phyloP scores from a whole-genome alignment of 2,329 filamentous ascomycete species.

The Stemphylium beticola region DNA sequence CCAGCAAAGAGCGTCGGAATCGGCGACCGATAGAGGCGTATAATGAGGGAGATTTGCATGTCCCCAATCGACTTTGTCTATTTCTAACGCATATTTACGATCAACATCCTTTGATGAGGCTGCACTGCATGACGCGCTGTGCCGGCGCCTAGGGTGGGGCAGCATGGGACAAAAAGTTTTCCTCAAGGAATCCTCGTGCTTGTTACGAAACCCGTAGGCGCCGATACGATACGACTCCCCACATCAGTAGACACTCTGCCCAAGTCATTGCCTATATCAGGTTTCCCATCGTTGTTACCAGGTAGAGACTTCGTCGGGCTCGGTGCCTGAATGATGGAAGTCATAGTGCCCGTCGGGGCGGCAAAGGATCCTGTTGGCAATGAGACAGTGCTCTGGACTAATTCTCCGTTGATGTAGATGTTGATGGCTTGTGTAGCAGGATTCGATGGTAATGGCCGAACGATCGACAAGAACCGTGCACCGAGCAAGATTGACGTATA shows the following conservation, averaged over 20 bases:
- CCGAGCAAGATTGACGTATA: slow-evolving; percentile 30
- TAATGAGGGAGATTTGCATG: not conserved
- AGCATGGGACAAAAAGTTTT: not conserved
- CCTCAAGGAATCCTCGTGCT: not conserved
- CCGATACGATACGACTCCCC: not conserved
- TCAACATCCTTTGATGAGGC: slow-evolving; percentile 7
- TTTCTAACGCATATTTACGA: not conserved
- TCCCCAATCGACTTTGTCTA: not conserved
- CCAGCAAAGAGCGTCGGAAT: not conserved
- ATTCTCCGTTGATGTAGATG: slow-evolving; percentile 23
- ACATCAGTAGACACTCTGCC: not conserved
- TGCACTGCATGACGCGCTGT: slow-evolving; percentile 15
- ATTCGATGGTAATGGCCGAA: slow-evolving; percentile 13
- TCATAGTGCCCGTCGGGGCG: not conserved
- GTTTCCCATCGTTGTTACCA: not conserved
- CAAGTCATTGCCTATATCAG: slow-evolving; percentile 5
- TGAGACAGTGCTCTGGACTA: not conserved
- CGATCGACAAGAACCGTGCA: slow-evolving; percentile 20
- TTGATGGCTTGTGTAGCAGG: slow-evolving; percentile 21
- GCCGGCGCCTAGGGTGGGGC: slow-evolving; percentile 11
- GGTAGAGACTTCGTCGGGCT: not conserved
- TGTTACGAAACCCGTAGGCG: slow-evolving; percentile 13
- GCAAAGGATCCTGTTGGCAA: not conserved
- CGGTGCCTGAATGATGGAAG: not conserved
- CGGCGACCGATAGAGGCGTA: not conserved